Conservation (phyloP, 2,329 filamentous ascomycete species). For the Diaporthe aspalathi region DNA sequence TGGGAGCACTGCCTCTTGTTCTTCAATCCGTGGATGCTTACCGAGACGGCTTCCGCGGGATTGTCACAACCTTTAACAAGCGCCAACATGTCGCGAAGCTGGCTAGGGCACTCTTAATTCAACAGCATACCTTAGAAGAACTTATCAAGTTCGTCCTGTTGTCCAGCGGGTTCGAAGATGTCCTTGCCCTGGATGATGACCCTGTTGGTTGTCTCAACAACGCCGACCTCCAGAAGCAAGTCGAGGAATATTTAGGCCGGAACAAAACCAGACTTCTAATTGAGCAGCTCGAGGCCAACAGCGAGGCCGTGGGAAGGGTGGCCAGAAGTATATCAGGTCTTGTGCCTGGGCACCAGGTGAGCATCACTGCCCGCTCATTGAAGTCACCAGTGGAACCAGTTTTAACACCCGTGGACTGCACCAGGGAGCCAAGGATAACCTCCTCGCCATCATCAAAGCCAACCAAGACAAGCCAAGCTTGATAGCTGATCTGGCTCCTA, state of each 20-base stretch:
- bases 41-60: neutral
- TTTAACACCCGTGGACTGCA: neutral
- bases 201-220: neutral
- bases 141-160: neutral
- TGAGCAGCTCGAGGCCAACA: neutral
- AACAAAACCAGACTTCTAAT: neutral
- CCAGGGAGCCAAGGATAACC: conserved; percentile 2
- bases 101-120: conserved; percentile 17
- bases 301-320: conserved; percentile 8
- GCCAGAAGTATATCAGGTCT: conserved; percentile 24
- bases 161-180: conserved; percentile 26
- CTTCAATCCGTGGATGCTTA: conserved; percentile 18
- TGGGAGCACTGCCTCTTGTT: conserved; percentile 23
- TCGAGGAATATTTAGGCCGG: conserved; percentile 18
- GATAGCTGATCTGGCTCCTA: conserved; percentile 7
- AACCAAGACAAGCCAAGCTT: conserved; percentile 23
- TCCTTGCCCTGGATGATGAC: neutral
- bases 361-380: neutral
- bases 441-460: conserved; percentile 28
- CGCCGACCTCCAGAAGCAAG: conserved; percentile 12
- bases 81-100: conserved; percentile 32
- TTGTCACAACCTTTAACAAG: neutral
- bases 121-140: conserved; percentile 15
- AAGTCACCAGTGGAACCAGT: neutral
- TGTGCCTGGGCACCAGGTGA: neutral